These are phyloP conservation scores for Grosmannia huntii DNA, from an alignment of 2,329 filamentous ascomycete species.

Conservation along the genomic window DNA sequence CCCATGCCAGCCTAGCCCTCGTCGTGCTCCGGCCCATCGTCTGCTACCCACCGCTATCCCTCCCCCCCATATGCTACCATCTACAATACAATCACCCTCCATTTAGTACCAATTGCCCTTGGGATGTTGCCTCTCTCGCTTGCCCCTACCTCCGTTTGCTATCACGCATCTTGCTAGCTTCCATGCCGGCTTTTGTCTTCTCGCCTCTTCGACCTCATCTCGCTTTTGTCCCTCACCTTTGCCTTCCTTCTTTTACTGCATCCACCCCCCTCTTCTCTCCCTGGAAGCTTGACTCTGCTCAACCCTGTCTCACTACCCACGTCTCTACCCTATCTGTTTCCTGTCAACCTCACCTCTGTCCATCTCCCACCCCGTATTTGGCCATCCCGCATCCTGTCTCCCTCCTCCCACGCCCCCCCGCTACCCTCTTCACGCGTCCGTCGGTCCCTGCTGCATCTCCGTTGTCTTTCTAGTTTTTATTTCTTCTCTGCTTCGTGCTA, in stretches of 20 bases:
- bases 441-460: neutral
- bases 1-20: neutral
- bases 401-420: neutral
- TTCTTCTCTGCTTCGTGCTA: neutral
- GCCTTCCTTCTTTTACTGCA: constrained; percentile 6
- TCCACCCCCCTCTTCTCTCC: constrained; percentile 6
- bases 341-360: neutral
- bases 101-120: neutral
- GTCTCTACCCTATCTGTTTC: neutral
- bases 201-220: neutral
- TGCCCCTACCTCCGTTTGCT: neutral
- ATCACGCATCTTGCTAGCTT: neutral
- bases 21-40: neutral
- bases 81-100: neutral
- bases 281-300: neutral
- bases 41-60: neutral
- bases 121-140: neutral
- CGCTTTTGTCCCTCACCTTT: constrained; percentile 9
- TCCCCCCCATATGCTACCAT: neutral
- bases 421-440: neutral
- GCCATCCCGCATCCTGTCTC: neutral
- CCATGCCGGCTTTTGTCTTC: neutral
- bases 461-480: neutral
- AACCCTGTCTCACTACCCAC: neutral
- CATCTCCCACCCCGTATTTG: neutral